Evolutionary conservation across 257 asterid genomes (phyloP).

Genomic region (Nemophila menziesii): DNA sequence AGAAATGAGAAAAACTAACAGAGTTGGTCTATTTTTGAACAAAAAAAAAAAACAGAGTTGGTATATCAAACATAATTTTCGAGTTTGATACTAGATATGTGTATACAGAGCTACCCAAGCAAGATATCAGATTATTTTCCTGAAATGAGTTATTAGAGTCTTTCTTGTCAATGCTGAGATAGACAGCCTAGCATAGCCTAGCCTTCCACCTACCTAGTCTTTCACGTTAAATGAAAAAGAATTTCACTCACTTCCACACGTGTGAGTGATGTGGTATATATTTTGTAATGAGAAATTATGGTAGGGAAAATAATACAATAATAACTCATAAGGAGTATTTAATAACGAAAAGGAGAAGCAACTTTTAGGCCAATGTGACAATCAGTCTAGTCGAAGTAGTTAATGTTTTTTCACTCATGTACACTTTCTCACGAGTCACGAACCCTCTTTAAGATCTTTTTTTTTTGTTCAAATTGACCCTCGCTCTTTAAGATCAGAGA

Average conservation of each 20-base stretch:
- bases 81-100: constrained; percentile 17
- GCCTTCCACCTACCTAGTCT: constrained; percentile 15
- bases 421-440: constrained; percentile 7
- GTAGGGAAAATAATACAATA: not conserved
- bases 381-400: constrained; percentile 7
- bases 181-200: constrained; percentile 33
- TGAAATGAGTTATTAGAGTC: constrained; percentile 20
- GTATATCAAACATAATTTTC: constrained; percentile 12
- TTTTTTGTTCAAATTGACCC: too few relatives aligned
- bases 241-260: not conserved
- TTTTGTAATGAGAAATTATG: not conserved
- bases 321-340: not conserved
- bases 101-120: constrained; percentile 11
- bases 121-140: too few relatives aligned
- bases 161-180: constrained; percentile 37
- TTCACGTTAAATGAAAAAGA: not conserved
- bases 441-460: too few relatives aligned
- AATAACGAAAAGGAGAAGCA: not conserved
- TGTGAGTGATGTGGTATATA: not conserved
- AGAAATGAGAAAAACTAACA: constrained; percentile 13
- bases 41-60: too few relatives aligned
- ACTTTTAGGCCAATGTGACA: not conserved
- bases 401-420: constrained; percentile 7
- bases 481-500: not conserved
- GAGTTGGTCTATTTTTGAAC: too few relatives aligned